Evolutionary conservation across 768 basidiomycete species (phyloP).

Genomic region (Leucocoprinus sp.): DNA sequence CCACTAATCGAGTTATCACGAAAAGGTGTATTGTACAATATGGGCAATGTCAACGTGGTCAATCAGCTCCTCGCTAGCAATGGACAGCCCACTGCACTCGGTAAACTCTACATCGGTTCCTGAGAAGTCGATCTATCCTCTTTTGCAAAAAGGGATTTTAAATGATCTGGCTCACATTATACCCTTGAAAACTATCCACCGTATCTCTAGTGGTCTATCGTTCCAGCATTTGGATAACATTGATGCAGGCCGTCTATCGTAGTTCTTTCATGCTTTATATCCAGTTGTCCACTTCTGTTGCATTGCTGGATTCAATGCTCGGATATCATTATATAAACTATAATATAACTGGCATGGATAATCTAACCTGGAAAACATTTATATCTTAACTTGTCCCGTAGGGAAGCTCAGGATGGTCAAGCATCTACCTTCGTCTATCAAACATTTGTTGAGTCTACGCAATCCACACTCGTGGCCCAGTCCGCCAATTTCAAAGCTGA

Average conservation of each 20-base stretch:
- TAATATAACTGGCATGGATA: no score
- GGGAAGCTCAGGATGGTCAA: constrained; percentile 30
- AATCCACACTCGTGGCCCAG: constrained; percentile 52
- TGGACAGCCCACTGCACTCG: constrained; percentile 46
- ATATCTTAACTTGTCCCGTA: background rate
- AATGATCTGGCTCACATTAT: background rate
- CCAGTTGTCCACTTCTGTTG: background rate
- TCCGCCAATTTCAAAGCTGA: constrained; percentile 46
- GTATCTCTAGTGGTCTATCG: background rate
- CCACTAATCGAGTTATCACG: background rate
- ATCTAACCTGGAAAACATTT: no score
- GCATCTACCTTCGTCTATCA: constrained; percentile 57
- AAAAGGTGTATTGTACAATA: constrained; percentile 51
- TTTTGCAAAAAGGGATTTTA: background rate
- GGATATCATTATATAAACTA: background rate
- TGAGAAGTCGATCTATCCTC: constrained; percentile 12
- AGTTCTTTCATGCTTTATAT: background rate
- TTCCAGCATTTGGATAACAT: constrained; percentile 6
- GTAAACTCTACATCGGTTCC: constrained; percentile 34
- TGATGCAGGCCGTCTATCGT: constrained; percentile 7
- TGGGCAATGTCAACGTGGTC: constrained; percentile 45
- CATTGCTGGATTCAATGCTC: background rate
- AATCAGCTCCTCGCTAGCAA: constrained; percentile 43
- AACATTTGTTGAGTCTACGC: constrained; percentile 62
- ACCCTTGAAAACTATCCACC: constrained; percentile 2